phyloP scores from a whole-genome alignment of 345 rosid genomes.

The Sonneratia alba region DNA sequence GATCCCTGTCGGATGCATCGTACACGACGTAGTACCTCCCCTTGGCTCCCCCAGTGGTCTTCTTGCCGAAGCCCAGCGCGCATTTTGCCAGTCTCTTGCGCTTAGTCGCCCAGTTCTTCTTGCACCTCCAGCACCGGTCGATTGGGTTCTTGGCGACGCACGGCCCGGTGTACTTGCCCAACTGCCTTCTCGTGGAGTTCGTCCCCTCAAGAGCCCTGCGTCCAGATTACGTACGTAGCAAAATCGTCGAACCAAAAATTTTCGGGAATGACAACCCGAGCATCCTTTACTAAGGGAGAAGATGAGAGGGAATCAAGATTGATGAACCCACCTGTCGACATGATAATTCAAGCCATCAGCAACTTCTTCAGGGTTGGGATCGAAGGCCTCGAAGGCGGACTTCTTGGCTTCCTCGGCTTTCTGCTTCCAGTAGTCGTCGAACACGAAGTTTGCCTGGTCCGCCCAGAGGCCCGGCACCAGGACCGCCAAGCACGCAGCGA shows the following conservation, averaged over 20 bases:
- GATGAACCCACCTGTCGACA: constrained; percentile 16
- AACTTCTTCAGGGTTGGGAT: constrained; percentile 22
- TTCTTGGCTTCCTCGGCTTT: constrained; percentile 21
- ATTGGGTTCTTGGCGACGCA: constrained; percentile 35
- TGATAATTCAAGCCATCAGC: constrained; percentile 11
- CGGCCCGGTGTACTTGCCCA: constrained; percentile 5
- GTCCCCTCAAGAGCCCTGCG: constrained; percentile 6
- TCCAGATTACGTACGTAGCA: no score
- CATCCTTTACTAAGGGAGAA: no score
- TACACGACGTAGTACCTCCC: constrained; percentile 53
- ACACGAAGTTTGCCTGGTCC: constrained; percentile 6
- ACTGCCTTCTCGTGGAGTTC: constrained; percentile 24
- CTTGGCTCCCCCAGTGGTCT: constrained; percentile 46
- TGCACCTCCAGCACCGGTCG: constrained; percentile 41
- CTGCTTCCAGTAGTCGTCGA: constrained; percentile 31
- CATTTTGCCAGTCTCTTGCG: constrained; percentile 47
- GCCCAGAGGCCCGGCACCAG: constrained; percentile 15
- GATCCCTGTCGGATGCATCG: constrained; percentile 36
- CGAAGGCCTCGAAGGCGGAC: constrained; percentile 19
- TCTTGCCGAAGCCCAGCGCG: constrained; percentile 59
- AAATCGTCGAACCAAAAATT: no score
- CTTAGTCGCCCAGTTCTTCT: constrained; percentile 22
- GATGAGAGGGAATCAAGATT: no score
- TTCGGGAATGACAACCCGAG: no score
- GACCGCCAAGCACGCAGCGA: constrained; percentile 10